These are phyloP conservation scores for Dictyostelium gargantuum DNA, from an alignment of 208 protist species.

Conservation along the genomic window DNA sequence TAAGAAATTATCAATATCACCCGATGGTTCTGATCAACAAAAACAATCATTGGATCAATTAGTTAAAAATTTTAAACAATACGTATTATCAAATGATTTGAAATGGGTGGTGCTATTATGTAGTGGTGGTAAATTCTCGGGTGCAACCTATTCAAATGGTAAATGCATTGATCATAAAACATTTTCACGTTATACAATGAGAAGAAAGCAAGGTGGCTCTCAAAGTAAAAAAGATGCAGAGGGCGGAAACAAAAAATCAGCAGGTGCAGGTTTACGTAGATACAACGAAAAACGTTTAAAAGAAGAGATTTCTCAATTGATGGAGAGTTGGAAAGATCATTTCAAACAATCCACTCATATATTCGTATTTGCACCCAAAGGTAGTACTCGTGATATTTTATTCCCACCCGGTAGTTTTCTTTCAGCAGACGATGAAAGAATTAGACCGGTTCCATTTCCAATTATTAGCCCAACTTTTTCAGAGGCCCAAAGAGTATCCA, in stretches of 20 bases:
- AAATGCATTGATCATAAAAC: slow-evolving; percentile 66
- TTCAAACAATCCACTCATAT: not conserved
- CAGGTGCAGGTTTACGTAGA: slow-evolving; percentile 67
- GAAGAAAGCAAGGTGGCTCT: slow-evolving; percentile 73
- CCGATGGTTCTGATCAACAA: not conserved
- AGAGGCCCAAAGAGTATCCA: slow-evolving; percentile 30
- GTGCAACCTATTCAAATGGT: slow-evolving; percentile 19
- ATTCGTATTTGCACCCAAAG: slow-evolving; percentile 52
- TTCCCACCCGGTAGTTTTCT: not conserved
- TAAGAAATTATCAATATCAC: not conserved
- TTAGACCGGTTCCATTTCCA: slow-evolving; percentile 32
- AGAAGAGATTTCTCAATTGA: not conserved
- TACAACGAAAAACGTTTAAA: slow-evolving; percentile 71
- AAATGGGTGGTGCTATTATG: slow-evolving; percentile 67
- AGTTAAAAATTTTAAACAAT: not conserved
- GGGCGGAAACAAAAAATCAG: slow-evolving; percentile 61
- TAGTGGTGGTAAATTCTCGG: slow-evolving; percentile 69
- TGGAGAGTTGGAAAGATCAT: not conserved
- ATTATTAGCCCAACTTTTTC: slow-evolving; percentile 46
- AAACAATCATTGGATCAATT: not conserved
- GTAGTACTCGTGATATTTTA: slow-evolving; percentile 19
- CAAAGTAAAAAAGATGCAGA: slow-evolving; percentile 67
- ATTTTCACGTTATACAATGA: slow-evolving; percentile 69
- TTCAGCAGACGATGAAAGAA: not conserved
- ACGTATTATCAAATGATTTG: not conserved